phyloP scores from a whole-genome alignment of 148 eudicot species.

The Diospyros kaki region DNA sequence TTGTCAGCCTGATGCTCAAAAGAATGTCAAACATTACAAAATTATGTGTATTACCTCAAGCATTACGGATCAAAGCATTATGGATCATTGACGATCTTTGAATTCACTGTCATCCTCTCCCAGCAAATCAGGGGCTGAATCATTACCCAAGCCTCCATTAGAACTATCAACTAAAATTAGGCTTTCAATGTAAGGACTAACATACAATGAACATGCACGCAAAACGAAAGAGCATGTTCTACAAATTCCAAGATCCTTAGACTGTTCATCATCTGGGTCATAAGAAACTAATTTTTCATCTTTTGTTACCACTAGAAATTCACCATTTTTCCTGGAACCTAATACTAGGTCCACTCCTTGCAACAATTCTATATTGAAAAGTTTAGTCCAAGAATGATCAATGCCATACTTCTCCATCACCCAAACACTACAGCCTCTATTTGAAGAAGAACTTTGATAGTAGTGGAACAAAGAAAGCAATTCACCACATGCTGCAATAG shows the following conservation, averaged over 20 bases:
- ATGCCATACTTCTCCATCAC: too few species aligned
- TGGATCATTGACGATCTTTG: too few species aligned
- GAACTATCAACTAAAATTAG: not conserved
- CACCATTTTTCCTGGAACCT: not conserved
- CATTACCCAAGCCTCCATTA: not conserved
- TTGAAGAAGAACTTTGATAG: too few species aligned
- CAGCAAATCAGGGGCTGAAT: too few species aligned
- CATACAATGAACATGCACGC: not conserved
- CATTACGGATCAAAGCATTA: too few species aligned
- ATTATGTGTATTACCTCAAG: too few species aligned
- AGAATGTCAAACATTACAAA: too few species aligned
- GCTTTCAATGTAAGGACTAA: not conserved
- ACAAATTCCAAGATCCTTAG: not conserved
- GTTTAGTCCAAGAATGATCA: not conserved
- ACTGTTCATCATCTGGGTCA: not conserved
- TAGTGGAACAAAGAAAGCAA: not conserved
- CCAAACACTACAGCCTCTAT: not conserved
- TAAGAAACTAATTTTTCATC: not conserved
- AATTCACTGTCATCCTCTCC: too few species aligned
- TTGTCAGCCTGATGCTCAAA: too few species aligned
- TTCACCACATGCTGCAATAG: not conserved
- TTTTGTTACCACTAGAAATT: not conserved
- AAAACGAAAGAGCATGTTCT: not conserved
- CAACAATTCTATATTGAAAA: not conserved
- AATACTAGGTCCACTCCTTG: not conserved